These are phyloP conservation scores for Thalassia testudinum DNA, from an alignment of 116 monocot genomes.

Conservation along the genomic window DNA sequence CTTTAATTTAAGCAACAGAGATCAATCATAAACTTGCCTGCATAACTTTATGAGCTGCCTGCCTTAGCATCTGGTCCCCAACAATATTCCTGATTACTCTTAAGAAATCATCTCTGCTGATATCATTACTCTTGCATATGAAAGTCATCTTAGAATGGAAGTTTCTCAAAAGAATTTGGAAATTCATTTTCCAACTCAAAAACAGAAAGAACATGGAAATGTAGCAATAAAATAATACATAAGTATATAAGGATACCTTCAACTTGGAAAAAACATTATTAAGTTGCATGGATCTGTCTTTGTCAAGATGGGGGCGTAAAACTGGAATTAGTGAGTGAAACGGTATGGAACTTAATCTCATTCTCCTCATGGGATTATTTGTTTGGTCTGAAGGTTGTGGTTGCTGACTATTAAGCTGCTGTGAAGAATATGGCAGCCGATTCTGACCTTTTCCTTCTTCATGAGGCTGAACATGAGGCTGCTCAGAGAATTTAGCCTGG, in stretches of 20 bases:
- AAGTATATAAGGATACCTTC: constrained; percentile 25
- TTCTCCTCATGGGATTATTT: constrained; percentile 5
- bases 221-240: too few relatives aligned
- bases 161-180: too few relatives aligned
- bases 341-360: constrained; percentile 23
- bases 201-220: too few relatives aligned
- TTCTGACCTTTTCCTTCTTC: constrained; percentile 19
- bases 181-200: too few relatives aligned
- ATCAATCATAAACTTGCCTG: constrained; percentile 19
- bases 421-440: constrained; percentile 13
- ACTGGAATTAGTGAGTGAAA: constrained; percentile 84
- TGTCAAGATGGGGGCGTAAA: constrained; percentile 77
- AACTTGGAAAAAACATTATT: constrained; percentile 61
- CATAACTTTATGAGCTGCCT: constrained; percentile 66
- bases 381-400: constrained; percentile 10
- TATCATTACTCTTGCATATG: constrained; percentile 53
- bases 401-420: constrained; percentile 10
- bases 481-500: constrained; percentile 10
- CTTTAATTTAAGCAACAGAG: background rate
- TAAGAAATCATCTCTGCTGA: constrained; percentile 78
- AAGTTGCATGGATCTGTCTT: constrained; percentile 85
- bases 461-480: constrained; percentile 13
- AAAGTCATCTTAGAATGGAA: background rate
- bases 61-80: constrained; percentile 90
- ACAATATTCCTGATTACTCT: constrained; percentile 83